Evolutionary conservation across 2,329 filamentous ascomycete species (phyloP), one percentile per base, ranked within the genome.

Genomic region (Cladosporium sp.): DNA sequence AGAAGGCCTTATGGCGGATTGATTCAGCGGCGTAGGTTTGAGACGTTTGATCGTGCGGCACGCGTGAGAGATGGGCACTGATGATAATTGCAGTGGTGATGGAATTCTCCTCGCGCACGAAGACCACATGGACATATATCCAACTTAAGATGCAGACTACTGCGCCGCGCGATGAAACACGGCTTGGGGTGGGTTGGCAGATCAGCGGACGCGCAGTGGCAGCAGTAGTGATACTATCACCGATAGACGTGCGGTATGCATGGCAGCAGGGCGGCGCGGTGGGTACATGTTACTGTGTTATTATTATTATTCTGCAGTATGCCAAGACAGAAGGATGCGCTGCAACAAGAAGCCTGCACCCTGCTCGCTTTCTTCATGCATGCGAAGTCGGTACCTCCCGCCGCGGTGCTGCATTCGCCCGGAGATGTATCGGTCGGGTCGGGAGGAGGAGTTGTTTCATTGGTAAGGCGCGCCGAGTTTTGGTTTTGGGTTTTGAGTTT

Each of bases 11-110:
- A 31, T 6, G 8, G 29, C 10, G 52, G 29, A 55, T 33, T n/a
- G 28, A 14, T 31, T 31, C 29, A 21, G 33, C 53, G 18, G 53
- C 31, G 53, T 40, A 44, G 56, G 56, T 59, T 59, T 59, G 56
- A 59, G 56, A 59, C 26, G 56, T 23, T 46, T 23, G 37, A 57
- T 57, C 33, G 33, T 40, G 55, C 55, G 56, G 26, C 56, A 59
- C 23, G 37, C 37, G 31, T 46, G 35, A 26, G 12, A 8, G 55
- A 23, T 40, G 55, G 55, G 29, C 23, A 29, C 14, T 52, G 49
- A 7, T 52, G 49, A 7, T 28, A 18, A n/a, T 29, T 18, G 49
- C 37, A 44, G 12, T 28, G 18, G 23, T 52, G 23, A 26, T 29
- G 49, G 11, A 7, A 52, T 29, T 59, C 4, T 46, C 26, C 35